Conservation (phyloP, 2,329 filamentous ascomycete genomes). For the Aspergillus sojae region DNA sequence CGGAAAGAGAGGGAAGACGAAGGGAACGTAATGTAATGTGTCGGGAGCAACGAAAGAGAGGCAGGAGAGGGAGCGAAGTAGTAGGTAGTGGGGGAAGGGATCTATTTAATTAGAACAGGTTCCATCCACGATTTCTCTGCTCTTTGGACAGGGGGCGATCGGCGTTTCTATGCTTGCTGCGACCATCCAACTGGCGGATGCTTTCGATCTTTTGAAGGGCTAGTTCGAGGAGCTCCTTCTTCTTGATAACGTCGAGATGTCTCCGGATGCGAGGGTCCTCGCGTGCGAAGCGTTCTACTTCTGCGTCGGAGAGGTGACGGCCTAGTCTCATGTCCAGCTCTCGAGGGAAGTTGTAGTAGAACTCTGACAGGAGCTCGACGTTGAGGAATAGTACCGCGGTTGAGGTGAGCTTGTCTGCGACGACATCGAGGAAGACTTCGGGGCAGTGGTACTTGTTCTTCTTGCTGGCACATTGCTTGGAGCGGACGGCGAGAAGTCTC, state of each 20-base stretch:
- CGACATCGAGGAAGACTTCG: conserved; percentile 96
- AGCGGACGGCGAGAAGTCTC: conserved; percentile 84
- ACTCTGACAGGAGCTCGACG: conserved; percentile 93
- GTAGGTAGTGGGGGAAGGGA: not conserved
- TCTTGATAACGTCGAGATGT: conserved; percentile 87
- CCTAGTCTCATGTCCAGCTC: conserved; percentile 87
- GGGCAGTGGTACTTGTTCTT: conserved; percentile 97
- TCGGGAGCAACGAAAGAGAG: not conserved
- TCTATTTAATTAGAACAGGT: conserved; percentile 42
- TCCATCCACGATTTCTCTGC: conserved; percentile 45
- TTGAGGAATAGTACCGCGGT: conserved; percentile 97
- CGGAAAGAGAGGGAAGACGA: not conserved
- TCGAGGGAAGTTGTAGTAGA: conserved; percentile 95
- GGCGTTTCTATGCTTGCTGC: conserved; percentile 60
- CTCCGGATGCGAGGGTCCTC: conserved; percentile 88
- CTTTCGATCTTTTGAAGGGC: conserved; percentile 96
- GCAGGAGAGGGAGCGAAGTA: not conserved
- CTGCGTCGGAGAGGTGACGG: conserved; percentile 72
- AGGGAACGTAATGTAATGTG: not conserved
- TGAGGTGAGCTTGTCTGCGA: conserved; percentile 89
- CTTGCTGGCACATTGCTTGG: conserved; percentile 79
- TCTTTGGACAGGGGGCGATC: conserved; percentile 42
- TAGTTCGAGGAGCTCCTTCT: conserved; percentile 90
- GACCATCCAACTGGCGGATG: conserved; percentile 77
- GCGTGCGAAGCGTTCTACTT: conserved; percentile 86